Base-by-base conservation (phyloP, 1,284 basidiomycete genomes). In the Grifola frondosa region DNA sequence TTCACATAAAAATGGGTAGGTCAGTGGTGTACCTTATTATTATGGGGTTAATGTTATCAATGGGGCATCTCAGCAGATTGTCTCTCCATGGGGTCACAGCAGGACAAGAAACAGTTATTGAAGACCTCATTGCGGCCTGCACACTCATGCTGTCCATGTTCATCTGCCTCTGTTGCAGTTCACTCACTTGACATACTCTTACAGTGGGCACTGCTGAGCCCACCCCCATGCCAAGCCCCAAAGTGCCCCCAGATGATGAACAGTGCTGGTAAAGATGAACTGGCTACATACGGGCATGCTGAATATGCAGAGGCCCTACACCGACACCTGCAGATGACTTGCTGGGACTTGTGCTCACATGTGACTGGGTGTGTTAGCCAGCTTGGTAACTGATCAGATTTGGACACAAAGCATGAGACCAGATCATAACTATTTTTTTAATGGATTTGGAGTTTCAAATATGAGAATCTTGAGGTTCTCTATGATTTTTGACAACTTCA, bases 231-330 rank as follows among this genome's bases (percentile, higher is more conserved):
- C 44, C 42, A 49, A 46, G 30, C 49, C 55, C 42, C 51, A 49
- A 43, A 44, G 48, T 22, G 49, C 49, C 40, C 44, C n/a, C 48
- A 30, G 57, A 52, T 40, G 51, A 50, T 10, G 58, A 54, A 16
- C 62, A 59, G 32, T 50, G n/a, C n/a, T n/a, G 53, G 44, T 64
- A 64, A 36, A 60, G 62, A 44, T 64, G 60, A 29, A 54, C 49
- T 29, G 41, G 24, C 43, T 57, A 53, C 41, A 46, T 26, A 24
- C 53, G 56, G 34, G 46, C 42, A 46, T 50, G 57, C 35, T 54
- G 52, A 12, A 55, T 50, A 31, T 56, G 56, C 26, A 53, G 45
- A 29, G 58, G 54, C 17, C 53, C 55, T 11, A 46, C 42, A 37
- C 55, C 52, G 30, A 50, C 44, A 42, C 57, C 54, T 16, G 58